Conservation (phyloP, 441 rosid species). For the Gossypium davidsonii region DNA sequence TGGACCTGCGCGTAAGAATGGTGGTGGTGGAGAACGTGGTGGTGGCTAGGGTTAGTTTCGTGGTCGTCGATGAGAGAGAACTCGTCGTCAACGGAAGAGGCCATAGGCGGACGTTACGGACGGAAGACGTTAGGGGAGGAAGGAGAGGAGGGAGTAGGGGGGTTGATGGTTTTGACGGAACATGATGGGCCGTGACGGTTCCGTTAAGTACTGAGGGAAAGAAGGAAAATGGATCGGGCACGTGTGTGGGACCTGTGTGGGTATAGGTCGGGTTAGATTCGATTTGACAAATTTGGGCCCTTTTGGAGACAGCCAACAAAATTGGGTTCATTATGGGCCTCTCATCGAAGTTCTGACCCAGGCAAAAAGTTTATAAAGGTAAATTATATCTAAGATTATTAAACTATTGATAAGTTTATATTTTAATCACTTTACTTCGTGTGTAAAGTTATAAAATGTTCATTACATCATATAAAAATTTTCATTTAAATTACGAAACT, state of each 20-base stretch:
- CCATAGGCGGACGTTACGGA: constrained; percentile 46
- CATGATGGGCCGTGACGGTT: constrained; percentile 41
- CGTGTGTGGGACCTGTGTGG: background rate
- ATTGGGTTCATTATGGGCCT: background rate
- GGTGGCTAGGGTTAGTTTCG: constrained; percentile 37
- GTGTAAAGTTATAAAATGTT: no score
- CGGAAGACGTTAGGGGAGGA: constrained; percentile 44
- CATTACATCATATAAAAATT: no score
- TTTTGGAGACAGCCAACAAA: no score
- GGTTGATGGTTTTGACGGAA: constrained; percentile 33
- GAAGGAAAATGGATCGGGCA: constrained; percentile 9
- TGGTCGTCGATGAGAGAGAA: constrained; percentile 58
- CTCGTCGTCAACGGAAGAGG: constrained; percentile 67
- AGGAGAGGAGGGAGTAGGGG: constrained; percentile 12
- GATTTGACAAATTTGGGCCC: background rate
- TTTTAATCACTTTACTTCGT: no score
- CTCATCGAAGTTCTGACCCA: no score
- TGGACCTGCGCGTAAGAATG: constrained; percentile 38
- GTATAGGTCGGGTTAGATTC: background rate
- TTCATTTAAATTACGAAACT: no score
- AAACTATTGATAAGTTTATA: no score
- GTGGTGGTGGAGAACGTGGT: constrained; percentile 21
- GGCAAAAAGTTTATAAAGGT: no score
- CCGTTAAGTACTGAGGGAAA: constrained; percentile 38
- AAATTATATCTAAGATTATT: no score